A percentile compares a stretch with the other conserved stretches of the same genome.
These are phyloP conservation scores for Vaccinium macrocarpon DNA, from an alignment of 148 eudicot species.

Conservation along the genomic window DNA sequence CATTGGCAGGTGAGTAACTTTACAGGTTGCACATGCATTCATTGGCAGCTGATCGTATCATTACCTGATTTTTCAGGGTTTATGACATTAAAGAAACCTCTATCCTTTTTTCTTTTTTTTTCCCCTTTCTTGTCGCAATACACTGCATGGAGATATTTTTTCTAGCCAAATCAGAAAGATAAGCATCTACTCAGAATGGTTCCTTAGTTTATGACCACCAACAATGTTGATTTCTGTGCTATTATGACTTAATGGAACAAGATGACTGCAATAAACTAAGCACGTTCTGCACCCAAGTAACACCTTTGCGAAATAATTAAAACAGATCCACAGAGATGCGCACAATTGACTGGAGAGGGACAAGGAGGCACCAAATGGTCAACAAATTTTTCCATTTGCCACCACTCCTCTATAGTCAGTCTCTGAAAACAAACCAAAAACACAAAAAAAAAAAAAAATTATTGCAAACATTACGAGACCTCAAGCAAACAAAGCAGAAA, in stretches of 20 bases:
- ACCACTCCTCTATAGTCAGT: not conserved
- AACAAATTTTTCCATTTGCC: not conserved
- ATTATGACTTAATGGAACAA: slow-evolving; percentile 7
- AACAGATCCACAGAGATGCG: too few species aligned
- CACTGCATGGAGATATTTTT: not conserved
- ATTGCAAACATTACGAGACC: not conserved
- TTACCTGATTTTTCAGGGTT: not conserved
- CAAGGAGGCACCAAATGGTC: not conserved
- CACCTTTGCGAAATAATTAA: not conserved
- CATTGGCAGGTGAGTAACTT: slow-evolving; percentile 13
- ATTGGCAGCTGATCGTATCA: not conserved
- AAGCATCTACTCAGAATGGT: not conserved
- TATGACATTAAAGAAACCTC: not conserved
- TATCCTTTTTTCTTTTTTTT: too few species aligned
- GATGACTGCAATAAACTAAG: not conserved
- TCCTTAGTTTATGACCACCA: not conserved
- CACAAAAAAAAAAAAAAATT: too few species aligned
- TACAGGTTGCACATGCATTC: not conserved
- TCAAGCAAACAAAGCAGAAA: not conserved
- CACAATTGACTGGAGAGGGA: not conserved
- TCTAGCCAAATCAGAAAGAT: not conserved
- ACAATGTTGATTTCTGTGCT: not conserved
- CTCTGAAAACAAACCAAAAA: not conserved
- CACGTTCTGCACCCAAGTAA: not conserved
- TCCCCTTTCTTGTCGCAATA: not conserved